These are phyloP conservation scores for Podaxis mareebaensis DNA, from an alignment of 768 basidiomycete species.

Conservation along the genomic window DNA sequence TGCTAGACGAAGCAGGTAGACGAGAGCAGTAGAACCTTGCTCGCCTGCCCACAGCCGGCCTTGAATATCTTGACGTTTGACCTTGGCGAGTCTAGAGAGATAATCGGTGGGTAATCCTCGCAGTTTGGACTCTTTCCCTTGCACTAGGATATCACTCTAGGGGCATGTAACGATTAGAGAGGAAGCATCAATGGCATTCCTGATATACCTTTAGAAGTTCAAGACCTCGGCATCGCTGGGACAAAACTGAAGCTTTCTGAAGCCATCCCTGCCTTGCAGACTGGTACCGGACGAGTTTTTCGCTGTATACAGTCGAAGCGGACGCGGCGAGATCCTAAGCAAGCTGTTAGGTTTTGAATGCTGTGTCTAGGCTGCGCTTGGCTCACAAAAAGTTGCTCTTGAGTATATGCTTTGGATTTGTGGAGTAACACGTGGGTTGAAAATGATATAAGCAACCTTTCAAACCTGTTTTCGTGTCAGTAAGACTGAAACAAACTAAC, in stretches of 20 bases:
- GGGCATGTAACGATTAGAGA: not conserved
- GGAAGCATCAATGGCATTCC: not conserved
- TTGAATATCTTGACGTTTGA: not conserved
- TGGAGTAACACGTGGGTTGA: conserved; percentile 52
- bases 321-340: not conserved
- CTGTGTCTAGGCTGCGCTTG: not conserved
- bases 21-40: not conserved
- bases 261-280: conserved; percentile 2
- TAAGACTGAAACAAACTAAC: not conserved
- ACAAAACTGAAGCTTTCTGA: not conserved
- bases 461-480: conserved; percentile 38
- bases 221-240: conserved; percentile 1
- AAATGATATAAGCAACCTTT: conserved; percentile 48
- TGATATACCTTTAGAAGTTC: not conserved
- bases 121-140: not conserved
- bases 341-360: not conserved
- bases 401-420: conserved; percentile 18
- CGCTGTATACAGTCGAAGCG: not conserved
- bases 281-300: conserved; percentile 10
- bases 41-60: not conserved
- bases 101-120: not conserved
- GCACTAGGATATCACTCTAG: not conserved
- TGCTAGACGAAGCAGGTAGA: not conserved
- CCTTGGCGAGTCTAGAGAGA: not conserved
- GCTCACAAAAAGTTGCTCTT: not conserved